Conservation (phyloP, 768 basidiomycete species). For the Coprinopsis strossmayeri region DNA sequence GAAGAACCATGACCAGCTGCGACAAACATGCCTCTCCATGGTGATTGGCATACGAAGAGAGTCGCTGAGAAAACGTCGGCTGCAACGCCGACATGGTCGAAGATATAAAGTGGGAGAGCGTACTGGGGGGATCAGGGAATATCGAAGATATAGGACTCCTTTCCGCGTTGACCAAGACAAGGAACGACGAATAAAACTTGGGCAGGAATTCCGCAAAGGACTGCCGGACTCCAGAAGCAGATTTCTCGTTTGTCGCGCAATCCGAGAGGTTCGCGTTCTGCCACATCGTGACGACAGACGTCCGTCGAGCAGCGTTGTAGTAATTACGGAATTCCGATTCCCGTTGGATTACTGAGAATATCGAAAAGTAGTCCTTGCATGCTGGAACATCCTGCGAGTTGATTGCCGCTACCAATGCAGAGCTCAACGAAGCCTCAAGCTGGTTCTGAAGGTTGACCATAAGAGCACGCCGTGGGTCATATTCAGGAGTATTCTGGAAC, state of each 20-base stretch:
- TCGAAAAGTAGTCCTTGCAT: constrained; percentile 74
- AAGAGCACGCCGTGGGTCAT: constrained; percentile 76
- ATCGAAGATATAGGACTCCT: constrained; percentile 70
- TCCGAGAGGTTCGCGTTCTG: constrained; percentile 48
- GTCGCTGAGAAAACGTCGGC: constrained; percentile 76
- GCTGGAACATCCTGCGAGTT: constrained; percentile 66
- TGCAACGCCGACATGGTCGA: constrained; percentile 73
- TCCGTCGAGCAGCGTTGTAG: constrained; percentile 82
- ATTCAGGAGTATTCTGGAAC: constrained; percentile 89
- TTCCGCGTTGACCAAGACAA: constrained; percentile 63
- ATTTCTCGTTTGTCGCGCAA: constrained; percentile 27
- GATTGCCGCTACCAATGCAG: constrained; percentile 86
- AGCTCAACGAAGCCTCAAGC: constrained; percentile 86
- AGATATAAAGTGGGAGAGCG: constrained; percentile 77
- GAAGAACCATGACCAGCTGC: constrained; percentile 66
- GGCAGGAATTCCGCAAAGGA: constrained; percentile 64
- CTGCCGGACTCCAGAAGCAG: constrained; percentile 21
- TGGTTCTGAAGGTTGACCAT: constrained; percentile 94
- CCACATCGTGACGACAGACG: constrained; percentile 64
- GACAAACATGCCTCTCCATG: constrained; percentile 58
- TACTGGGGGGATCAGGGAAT: constrained; percentile 77
- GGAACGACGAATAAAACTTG: constrained; percentile 67
- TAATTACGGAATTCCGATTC: constrained; percentile 92
- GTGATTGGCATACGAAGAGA: constrained; percentile 62
- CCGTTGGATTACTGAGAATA: constrained; percentile 88